Base-by-base conservation (phyloP, 2,329 filamentous ascomycete species). In the Exophiala lecanii-corni region DNA sequence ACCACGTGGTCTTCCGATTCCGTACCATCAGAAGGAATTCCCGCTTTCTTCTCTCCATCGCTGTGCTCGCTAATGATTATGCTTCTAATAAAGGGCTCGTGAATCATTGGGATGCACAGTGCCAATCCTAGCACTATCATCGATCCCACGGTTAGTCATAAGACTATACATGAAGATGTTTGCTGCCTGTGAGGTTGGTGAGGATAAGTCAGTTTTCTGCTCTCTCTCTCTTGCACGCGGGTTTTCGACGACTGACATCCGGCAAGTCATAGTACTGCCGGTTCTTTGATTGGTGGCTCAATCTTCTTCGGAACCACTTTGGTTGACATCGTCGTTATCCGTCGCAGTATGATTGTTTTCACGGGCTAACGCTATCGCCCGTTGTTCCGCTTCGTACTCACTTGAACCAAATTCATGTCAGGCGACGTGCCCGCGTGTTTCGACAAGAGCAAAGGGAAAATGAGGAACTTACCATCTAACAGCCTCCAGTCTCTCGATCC, bases 401-500 rank as follows among this genome's bases (percentile, higher is more conserved):
- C 46, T 52, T 52, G 40, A 48, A 32, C 44, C 39, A 49, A 37
- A 40, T 45, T 12, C 44, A 51, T 47, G 48, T 49, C 45, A 54
- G 45, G 53, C 41, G 45, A 47, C 44, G 36, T 38, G 34, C 43
- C 43, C 36, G 19, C 33, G 17, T 30, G 39, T 43, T 25, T 31
- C 36, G 39, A 41, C 25, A 42, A 48, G 35, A 19, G 26, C 43
- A 40, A 49, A 49, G 19, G 21, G 18, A 36, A 35, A 41, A 25
- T 31, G 15, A 28, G 3, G 39, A 12, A 65, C 84, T 76, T 71
- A 89, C 86, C 82, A 86, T 68, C 79, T 36, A 16, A 43, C 72
- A 38, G 72, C 72, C 59, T 89, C 81, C 65, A 87, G 81, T 58
- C 83, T 76, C 44, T 77, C 67, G 48, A 91, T 83, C 89, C 89